phyloP scores from a whole-genome alignment of 257 asterid species.

The Solanum pinnatisectum region DNA sequence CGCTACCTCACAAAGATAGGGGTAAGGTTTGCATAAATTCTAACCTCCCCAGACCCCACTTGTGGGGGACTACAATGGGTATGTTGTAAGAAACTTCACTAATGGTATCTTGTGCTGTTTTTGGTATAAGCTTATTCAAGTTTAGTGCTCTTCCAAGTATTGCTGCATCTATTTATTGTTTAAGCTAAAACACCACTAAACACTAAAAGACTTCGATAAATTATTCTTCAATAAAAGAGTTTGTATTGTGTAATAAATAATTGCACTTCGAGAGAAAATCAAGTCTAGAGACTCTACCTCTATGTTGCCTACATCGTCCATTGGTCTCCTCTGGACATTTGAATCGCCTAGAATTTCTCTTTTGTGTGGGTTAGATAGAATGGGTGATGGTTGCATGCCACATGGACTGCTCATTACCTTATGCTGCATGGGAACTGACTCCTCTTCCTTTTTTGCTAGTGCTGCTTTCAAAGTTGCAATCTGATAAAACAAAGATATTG shows the following conservation, averaged over 20 bases:
- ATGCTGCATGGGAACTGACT: constrained; percentile 29
- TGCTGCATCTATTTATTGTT: background rate
- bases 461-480: constrained; percentile 76
- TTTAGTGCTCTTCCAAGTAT: background rate
- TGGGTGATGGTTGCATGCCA: constrained; percentile 29
- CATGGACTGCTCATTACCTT: constrained; percentile 54
- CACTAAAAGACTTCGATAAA: background rate
- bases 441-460: constrained; percentile 59
- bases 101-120: background rate
- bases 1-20: background rate
- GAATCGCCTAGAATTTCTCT: constrained; percentile 34
- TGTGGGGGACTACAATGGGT: background rate
- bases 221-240: background rate
- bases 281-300: constrained; percentile 40
- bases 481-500: constrained; percentile 22
- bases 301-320: constrained; percentile 88
- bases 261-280: background rate
- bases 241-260: background rate
- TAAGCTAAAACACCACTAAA: background rate
- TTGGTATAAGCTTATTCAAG: background rate
- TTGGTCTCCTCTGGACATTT: constrained; percentile 59
- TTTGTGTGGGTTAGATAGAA: constrained; percentile 29
- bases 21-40: no score
- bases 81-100: background rate
- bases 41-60: background rate